Percentiles rank a stretch among this genome's conserved stretches.
phyloP scores from a whole-genome alignment of 306 rosid species.

The Nissolia schottii region DNA sequence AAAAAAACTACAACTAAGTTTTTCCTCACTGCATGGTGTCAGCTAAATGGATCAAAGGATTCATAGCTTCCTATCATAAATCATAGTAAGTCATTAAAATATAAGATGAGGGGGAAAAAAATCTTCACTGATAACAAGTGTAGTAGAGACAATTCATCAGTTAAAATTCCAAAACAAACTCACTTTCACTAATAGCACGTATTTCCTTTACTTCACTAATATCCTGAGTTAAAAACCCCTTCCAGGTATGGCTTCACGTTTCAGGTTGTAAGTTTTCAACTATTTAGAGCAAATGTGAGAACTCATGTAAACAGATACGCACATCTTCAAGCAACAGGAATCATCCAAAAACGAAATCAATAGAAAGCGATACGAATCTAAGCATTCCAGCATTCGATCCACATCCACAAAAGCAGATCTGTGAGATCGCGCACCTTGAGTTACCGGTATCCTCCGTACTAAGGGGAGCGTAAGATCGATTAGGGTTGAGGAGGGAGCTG shows the following conservation, averaged over 20 bases:
- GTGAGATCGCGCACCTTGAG: constrained; percentile 58
- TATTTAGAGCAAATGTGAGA: background rate
- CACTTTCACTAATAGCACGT: background rate
- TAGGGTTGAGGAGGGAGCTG: constrained; percentile 68
- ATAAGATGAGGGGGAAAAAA: background rate
- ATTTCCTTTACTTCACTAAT: background rate
- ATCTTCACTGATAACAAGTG: background rate
- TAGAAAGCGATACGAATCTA: background rate
- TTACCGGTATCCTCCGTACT: constrained; percentile 90
- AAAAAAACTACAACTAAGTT: background rate
- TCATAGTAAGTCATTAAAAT: background rate
- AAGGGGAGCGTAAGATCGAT: constrained; percentile 83
- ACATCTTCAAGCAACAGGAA: background rate
- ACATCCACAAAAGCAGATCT: constrained; percentile 22
- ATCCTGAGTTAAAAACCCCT: background rate
- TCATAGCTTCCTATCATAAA: background rate
- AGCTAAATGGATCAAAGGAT: background rate
- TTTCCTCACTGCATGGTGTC: background rate
- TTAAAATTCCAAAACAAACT: background rate
- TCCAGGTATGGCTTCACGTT: background rate
- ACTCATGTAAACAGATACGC: background rate
- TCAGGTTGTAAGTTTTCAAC: background rate
- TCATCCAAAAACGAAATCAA: background rate
- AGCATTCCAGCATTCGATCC: constrained; percentile 11
- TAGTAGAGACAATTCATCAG: background rate